Percentiles rank a stretch among this genome's conserved stretches.
These are phyloP conservation scores for Termitomyces sp. DNA, from an alignment of 768 basidiomycete genomes.

Conservation along the genomic window DNA sequence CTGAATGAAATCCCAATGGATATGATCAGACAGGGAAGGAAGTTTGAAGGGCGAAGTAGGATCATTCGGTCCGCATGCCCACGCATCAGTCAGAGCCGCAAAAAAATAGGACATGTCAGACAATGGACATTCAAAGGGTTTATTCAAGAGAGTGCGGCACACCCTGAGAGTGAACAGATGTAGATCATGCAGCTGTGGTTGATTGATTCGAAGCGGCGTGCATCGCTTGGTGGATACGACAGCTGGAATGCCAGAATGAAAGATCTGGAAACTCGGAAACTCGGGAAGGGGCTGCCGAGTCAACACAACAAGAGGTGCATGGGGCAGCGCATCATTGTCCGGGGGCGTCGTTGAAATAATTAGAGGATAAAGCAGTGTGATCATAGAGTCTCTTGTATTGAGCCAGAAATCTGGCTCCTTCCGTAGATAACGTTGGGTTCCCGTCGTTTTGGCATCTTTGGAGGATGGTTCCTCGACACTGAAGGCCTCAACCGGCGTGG, in stretches of 20 bases:
- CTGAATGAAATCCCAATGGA: constrained; percentile 62
- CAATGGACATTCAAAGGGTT: constrained; percentile 50
- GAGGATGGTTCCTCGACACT: constrained; percentile 4
- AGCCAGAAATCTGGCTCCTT: constrained; percentile 68
- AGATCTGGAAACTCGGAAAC: constrained; percentile 52
- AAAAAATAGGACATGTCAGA: constrained; percentile 61
- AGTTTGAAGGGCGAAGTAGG: constrained; percentile 15
- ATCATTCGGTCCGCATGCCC: constrained; percentile 24
- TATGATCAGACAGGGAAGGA: constrained; percentile 35
- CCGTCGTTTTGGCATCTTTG: constrained; percentile 24
- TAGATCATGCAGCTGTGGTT: constrained; percentile 41
- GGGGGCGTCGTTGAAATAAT: constrained; percentile 37
- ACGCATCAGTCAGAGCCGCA: constrained; percentile 47
- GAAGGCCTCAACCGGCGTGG: constrained; percentile 10
- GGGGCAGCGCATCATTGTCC: constrained; percentile 26
- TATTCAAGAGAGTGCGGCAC: constrained; percentile 61
- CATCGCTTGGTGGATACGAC: constrained; percentile 39
- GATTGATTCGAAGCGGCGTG: constrained; percentile 43
- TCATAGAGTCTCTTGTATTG: constrained; percentile 26
- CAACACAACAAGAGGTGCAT: constrained; percentile 59
- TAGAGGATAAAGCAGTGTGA: constrained; percentile 48
- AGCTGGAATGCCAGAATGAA: constrained; percentile 43
- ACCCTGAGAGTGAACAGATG: constrained; percentile 61
- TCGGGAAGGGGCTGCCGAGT: constrained; percentile 63
- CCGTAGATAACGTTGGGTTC: constrained; percentile 50